Conservation (phyloP, 371 early-diverging fungal genomes). For the Nematocida minor region DNA sequence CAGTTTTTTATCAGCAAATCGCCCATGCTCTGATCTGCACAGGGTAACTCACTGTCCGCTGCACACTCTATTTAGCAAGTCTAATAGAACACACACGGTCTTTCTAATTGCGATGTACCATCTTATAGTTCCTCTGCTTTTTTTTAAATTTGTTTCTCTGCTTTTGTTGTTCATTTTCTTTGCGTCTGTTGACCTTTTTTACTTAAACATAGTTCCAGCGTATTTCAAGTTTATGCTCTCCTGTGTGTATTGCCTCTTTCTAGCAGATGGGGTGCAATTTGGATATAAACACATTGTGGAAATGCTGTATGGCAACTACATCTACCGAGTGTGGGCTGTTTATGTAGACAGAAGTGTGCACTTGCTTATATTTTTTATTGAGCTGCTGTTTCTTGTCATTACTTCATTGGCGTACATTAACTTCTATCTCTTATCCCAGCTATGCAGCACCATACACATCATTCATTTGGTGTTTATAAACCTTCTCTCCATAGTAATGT, state of each 20-base stretch:
- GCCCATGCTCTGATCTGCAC: no score
- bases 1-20: no score
- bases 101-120: neutral
- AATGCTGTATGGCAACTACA: neutral
- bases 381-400: neutral
- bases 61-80: no score
- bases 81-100: no score
- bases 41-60: no score
- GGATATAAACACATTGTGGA: neutral
- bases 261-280: neutral
- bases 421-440: neutral
- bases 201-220: neutral
- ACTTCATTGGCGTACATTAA: neutral
- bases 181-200: neutral
- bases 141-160: neutral
- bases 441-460: neutral
- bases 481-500: neutral
- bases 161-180: neutral
- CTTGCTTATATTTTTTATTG: neutral
- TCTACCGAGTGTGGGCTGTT: neutral
- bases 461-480: neutral
- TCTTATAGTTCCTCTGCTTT: neutral
- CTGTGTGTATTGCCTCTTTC: neutral
- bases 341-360: neutral
- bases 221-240: neutral